Evolutionary conservation across 306 rosid species (phyloP), one percentile per base, ranked within the genome.

Genomic region (Purshia tridentata): DNA sequence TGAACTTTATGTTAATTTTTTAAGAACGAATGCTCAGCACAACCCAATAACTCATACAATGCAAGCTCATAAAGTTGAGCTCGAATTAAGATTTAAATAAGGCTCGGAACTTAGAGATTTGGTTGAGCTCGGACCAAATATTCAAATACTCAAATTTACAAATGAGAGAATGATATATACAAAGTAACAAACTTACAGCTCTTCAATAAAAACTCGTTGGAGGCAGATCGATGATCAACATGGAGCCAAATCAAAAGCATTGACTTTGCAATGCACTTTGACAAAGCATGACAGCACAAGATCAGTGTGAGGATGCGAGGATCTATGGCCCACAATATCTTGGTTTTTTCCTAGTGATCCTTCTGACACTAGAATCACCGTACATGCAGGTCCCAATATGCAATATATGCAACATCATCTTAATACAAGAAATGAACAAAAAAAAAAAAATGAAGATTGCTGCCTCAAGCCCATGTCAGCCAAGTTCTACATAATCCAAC

Each of bases 291-390:
- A 73, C 67, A 67, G 14, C 19, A 59, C 15, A 41, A 49, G 16
- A 40, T 50, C 44, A 35, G 9, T 42, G 65, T 52, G 58, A 56
- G 64, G 41, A 60, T 58, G 29, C n/a, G 35, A 50, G 66, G 40
- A 50, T 61, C 41, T 15, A 3, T 35, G 53, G 40, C 71, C 75
- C 79, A 74, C 67, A 20, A 53, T 62, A 53, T 77, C 81, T 77
- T 70, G 64, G 45, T 37, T 58, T 77, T 41, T 60, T 63, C 65
- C 57, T 5, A 62, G 49, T 40, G 65, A 62, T 69, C 18, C 52
- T 55, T 61, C 12, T 45, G 70, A 23, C 67, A 11, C 62, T 9
- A 11, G 56, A 81, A 76, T 72, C 63, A 48, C 5, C 40, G 74
- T 57, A 67, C 66, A 29, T 29, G 35, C 35, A 29, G 35, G 35